Evolutionary conservation across 352 stramenopile genomes (phyloP), one percentile per base, ranked within the genome.

Genomic region (Pythium utonaiense): DNA sequence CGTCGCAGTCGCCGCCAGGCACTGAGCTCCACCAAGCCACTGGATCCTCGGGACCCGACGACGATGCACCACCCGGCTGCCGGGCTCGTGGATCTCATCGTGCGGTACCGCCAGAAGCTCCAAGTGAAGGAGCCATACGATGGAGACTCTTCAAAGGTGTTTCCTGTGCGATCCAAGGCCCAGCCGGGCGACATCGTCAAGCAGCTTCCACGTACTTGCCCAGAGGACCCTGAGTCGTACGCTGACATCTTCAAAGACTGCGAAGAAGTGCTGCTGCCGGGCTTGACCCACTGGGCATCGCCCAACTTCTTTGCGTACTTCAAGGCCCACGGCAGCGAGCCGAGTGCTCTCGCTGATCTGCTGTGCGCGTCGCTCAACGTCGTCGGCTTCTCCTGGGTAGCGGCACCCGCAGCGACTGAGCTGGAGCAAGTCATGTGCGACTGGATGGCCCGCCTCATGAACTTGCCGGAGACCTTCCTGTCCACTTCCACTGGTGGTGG

Each of bases 251-350:
- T 89, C 73, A 60, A 66, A n/a, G 79, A 88, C 62, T 66, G 73
- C 14, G 68, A 86, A 57, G 34, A 72, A 28, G 68, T 86, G 50
- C 80, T 91, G 27, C 67, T 91, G 47, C 82, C 82, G 0, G 76
- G 70, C 13, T 66, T 91, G 22, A 88, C 77, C 16, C 79, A 91
- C 67, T 91, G 82, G 82, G 66, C 77, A 52, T 75, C 78, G 33
- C 75, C 75, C 25, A 75, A 81, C 51, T 89, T 91, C 60, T 83
- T 83, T 34, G 77, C 75, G 21, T 89, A 88, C 60, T 88, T 86
- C 54, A 85, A 85, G 47, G 69, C 69, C 14, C 72, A 67, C 40
- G 72, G 66, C 36, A 72, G 69, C 33, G 76, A 85, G 51, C 75
- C 78, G 13, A 83, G 72, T 48, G 69, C 77, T 14, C 59, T 88